Base-by-base conservation (phyloP, 1,284 basidiomycete genomes). In the Heliocybe sulcata region DNA sequence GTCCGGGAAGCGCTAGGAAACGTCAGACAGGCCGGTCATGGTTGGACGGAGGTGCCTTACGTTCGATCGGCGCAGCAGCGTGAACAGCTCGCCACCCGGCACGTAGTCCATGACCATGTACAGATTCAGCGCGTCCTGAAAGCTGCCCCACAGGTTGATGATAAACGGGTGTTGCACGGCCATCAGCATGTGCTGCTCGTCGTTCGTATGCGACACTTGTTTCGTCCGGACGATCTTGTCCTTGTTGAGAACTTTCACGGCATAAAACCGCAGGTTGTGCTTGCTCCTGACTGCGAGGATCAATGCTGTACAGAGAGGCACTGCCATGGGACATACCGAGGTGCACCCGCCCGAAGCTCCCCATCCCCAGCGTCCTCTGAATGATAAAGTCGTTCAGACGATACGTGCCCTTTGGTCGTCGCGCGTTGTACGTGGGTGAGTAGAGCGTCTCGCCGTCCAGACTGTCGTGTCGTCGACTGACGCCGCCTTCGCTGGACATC, bases 41-140 rank as follows among this genome's bases (percentile, higher is more conserved):
- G n/a, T 2, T 29, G 19, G 20, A 51, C 16, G 33, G 16, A 51
- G 14, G n/a, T 22, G 35, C 74, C 83, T 61, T 53, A 94, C 94
- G 69, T 91, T 92, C 52, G 91, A 94, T 72, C 93, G 82, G 57
- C 94, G 81, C 57, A 98, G 71, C 47, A 97, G 81, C 49, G 90
- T 92, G 68, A 99, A 99, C 6, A 99, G 77, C 71, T 99, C 96
- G 19, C 96, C 96, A 20, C 96, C 96, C 0, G 94, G 93, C 2
- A 99, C 96, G 68, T 98, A 99, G 73, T 99, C 97, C 96, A 99
- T 98, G 56, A 99, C 95, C 94, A 99, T 98, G 77, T 97, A 99
- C 12, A 99, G 76, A 67, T 98, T 98, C 48, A 90, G 80, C 10
- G 85, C 75, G 65, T 98, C 96, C 64, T 97, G 93, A 73, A 99